phyloP scores from a whole-genome alignment of 352 stramenopile species.

The Phytophthora sp. region DNA sequence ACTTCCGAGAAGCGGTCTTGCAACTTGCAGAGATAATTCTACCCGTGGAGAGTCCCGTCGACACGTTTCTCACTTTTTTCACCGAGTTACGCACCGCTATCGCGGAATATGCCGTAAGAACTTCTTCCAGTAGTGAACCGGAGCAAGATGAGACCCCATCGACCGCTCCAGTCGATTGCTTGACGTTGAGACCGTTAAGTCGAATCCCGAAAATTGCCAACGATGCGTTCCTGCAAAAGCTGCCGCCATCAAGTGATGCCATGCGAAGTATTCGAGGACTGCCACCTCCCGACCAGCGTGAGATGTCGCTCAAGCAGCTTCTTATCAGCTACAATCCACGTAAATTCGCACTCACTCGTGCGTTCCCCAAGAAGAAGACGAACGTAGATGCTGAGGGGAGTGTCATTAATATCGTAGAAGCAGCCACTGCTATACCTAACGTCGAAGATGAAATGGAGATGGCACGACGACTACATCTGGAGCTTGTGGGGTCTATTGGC shows the following conservation, averaged over 20 bases:
- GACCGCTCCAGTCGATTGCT: slow-evolving; percentile 18
- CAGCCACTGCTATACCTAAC: background rate
- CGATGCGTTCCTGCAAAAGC: slow-evolving; percentile 60
- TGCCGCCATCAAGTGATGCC: slow-evolving; percentile 52
- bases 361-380: slow-evolving; percentile 45
- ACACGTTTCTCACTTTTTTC: slow-evolving; percentile 57
- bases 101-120: slow-evolving; percentile 28
- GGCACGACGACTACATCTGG: slow-evolving; percentile 24
- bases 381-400: slow-evolving; percentile 6
- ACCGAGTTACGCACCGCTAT: slow-evolving; percentile 61
- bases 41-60: slow-evolving; percentile 58
- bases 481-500: slow-evolving; percentile 32
- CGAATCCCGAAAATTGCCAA: slow-evolving; percentile 59
- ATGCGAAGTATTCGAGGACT: slow-evolving; percentile 55
- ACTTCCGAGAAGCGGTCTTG: slow-evolving; percentile 68
- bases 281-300: slow-evolving; percentile 48
- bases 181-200: slow-evolving; percentile 42
- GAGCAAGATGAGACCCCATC: slow-evolving; percentile 23
- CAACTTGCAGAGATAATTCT: slow-evolving; percentile 69
- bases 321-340: slow-evolving; percentile 74
- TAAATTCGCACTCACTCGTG: slow-evolving; percentile 72
- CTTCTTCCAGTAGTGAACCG: slow-evolving; percentile 15
- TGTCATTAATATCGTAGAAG: slow-evolving; percentile 1
- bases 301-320: slow-evolving; percentile 81
- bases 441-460: slow-evolving; percentile 19